These are phyloP conservation scores for Albizia julibrissin DNA, from an alignment of 306 rosid species.

Conservation along the genomic window DNA sequence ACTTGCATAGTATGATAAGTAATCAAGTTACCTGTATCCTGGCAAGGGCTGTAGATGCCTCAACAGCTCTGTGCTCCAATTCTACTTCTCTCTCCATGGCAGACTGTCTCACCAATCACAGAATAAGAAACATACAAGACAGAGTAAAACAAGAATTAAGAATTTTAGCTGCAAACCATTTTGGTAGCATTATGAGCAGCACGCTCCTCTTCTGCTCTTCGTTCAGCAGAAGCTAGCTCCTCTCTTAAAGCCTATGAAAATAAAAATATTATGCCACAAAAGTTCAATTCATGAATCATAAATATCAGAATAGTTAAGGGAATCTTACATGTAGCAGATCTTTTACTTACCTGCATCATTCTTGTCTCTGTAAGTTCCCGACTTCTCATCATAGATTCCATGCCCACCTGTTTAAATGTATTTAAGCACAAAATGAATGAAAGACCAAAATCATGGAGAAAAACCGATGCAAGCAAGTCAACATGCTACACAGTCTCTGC, in stretches of 20 bases:
- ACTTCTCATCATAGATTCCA: slow-evolving; percentile 94
- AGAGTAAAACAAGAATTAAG: slow-evolving; percentile 25
- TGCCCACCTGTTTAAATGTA: slow-evolving; percentile 64
- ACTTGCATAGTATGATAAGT: slow-evolving; percentile 21
- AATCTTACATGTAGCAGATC: slow-evolving; percentile 35
- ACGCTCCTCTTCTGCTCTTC: slow-evolving; percentile 97
- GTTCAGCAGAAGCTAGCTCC: slow-evolving; percentile 89
- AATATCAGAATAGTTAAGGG: slow-evolving; percentile 10
- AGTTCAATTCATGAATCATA: slow-evolving; percentile 22
- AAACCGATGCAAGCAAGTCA: slow-evolving; percentile 23
- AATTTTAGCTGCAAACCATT: slow-evolving; percentile 57
- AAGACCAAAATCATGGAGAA: slow-evolving; percentile 18
- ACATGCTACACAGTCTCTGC: slow-evolving; percentile 6
- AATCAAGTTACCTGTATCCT: slow-evolving; percentile 86
- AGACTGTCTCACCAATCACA: slow-evolving; percentile 64
- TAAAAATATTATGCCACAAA: slow-evolving; percentile 21
- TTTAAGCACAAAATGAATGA: not conserved
- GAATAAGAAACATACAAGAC: slow-evolving; percentile 28
- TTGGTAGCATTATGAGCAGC: slow-evolving; percentile 91
- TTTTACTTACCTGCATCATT: slow-evolving; percentile 90
- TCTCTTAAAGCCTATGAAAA: slow-evolving; percentile 79
- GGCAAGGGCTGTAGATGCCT: slow-evolving; percentile 90
- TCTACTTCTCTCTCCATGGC: slow-evolving; percentile 98
- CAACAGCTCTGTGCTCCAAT: slow-evolving; percentile 94
- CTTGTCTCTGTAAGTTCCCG: slow-evolving; percentile 92